Percentiles rank a stretch among this genome's conserved stretches.
These are phyloP conservation scores for Citrullus colocynthis DNA, from an alignment of 306 rosid genomes.

Conservation along the genomic window DNA sequence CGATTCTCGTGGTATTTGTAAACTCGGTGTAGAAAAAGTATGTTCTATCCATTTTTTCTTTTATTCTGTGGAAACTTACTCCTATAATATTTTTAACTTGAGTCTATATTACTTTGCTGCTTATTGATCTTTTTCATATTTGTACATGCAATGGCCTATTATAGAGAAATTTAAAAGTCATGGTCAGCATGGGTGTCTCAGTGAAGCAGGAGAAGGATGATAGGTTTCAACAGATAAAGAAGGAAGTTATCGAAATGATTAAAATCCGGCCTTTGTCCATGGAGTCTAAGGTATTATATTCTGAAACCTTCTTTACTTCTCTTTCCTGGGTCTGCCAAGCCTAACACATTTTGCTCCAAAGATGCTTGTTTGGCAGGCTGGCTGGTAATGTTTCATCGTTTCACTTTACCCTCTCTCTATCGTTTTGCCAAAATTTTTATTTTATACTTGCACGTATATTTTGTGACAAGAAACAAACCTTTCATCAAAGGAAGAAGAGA, in stretches of 20 bases:
- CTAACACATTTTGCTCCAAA: background rate
- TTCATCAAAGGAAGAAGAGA: background rate
- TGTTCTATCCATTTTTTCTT: background rate
- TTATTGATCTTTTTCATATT: conserved; percentile 13
- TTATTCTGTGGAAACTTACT: background rate
- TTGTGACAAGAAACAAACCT: background rate
- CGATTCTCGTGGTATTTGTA: background rate
- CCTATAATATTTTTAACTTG: background rate
- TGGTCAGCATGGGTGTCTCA: conserved; percentile 80
- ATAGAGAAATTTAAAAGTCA: conserved; percentile 86
- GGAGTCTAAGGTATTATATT: conserved; percentile 59
- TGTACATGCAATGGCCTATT: conserved; percentile 25
- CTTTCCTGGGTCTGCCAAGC: background rate
- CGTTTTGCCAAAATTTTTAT: background rate
- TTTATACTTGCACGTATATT: background rate
- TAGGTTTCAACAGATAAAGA: conserved; percentile 77
- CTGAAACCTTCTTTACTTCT: background rate
- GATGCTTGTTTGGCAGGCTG: background rate
- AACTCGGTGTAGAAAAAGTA: background rate
- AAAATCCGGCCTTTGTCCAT: conserved; percentile 35
- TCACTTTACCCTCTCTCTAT: background rate
- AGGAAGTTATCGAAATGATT: conserved; percentile 81
- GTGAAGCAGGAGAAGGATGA: conserved; percentile 86
- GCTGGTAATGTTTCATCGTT: background rate
- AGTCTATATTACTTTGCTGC: background rate